A percentile compares a stretch with the other conserved stretches of the same genome.
Conservation (phyloP, 495 filamentous ascomycete genomes). For the Neurospora terricola region DNA sequence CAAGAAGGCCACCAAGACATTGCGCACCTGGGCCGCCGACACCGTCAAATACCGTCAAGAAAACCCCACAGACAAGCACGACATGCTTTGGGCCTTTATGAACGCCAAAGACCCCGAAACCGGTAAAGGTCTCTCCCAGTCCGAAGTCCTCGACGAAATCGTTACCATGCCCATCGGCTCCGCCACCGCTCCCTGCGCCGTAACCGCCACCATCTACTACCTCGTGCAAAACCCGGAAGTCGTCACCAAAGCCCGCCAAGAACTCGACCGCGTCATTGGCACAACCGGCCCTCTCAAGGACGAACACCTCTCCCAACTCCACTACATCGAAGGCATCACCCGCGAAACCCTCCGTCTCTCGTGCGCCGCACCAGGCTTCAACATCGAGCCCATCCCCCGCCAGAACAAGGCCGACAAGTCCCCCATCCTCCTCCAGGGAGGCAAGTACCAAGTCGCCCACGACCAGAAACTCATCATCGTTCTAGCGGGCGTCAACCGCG, state of each 20-base stretch:
- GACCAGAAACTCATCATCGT: conserved; percentile 53
- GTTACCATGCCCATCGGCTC: conserved; percentile 45
- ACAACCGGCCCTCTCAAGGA: conserved; percentile 38
- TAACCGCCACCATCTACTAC: conserved; percentile 47
- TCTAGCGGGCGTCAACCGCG: conserved; percentile 51
- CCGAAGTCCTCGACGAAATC: conserved; percentile 58
- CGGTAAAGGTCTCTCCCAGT: conserved; percentile 46
- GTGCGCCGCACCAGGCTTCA: conserved; percentile 59
- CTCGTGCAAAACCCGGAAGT: conserved; percentile 52
- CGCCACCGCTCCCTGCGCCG: conserved; percentile 36
- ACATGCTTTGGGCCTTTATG: conserved; percentile 59
- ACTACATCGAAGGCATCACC: conserved; percentile 54
- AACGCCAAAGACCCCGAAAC: conserved; percentile 56
- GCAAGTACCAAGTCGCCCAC: conserved; percentile 56
- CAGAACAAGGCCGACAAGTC: conserved; percentile 31
- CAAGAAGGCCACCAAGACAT: conserved; percentile 40
- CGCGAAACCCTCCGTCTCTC: conserved; percentile 57
- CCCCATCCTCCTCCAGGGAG: conserved; percentile 40
- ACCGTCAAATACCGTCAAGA: conserved; percentile 47
- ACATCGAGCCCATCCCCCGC: conserved; percentile 45
- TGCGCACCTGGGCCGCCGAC: conserved; percentile 45
- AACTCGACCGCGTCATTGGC: conserved; percentile 54
- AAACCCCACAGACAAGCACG: conserved; percentile 50
- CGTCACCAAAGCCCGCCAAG: conserved; percentile 51
- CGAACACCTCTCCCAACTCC: conserved; percentile 48